Evolutionary conservation across 208 protist species (phyloP), one percentile per base, ranked within the genome.

Genomic region (Lotmaria passim): DNA sequence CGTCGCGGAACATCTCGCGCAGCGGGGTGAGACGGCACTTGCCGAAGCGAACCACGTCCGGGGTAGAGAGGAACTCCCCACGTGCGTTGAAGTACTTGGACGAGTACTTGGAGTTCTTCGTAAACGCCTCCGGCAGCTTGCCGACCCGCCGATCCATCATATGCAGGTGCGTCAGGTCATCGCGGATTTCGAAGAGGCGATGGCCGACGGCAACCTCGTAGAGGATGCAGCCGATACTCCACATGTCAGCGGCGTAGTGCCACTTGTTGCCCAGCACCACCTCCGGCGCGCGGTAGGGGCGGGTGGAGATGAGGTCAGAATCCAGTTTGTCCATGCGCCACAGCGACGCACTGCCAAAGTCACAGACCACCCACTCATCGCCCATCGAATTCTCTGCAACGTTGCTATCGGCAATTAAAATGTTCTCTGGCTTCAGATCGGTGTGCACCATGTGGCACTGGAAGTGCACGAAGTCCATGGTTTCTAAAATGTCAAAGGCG

Each of bases 351-450:
- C 88, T 96, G n/a, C 92, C 92, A 81, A 96, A 96, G 75, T 96
- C 92, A 68, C 87, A 94, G 26, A 96, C 65, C 10, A 93, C 73
- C 88, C 89, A 96, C 31, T 56, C 66, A 38, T 81, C 50, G 2
- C 88, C 90, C 55, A 93, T 52, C 19, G 71, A 81, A 59, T 74
- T 67, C 28, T 83, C 75, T 3, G 81, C 63, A 3, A 78, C 77
- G 31, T 79, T 41, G 31, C 85, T 75, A 70, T 93, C 83, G 6
- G 81, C 78, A n/a, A 95, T 62, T 19, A 99, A 82, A 47, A 99
- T 96, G 86, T 99, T 99, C 70, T 99, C 97, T 4, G 97, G 98
- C 75, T 99, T 99, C 3, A 98, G 62, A 72, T 99, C 98, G 10
- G 97, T 98, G 85, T 99, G 98, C 43, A 98, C 95, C 82, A 99